Evolutionary conservation across 192 early-diverging fungal genomes (phyloP), one percentile per base, ranked within the genome.

Genomic region (Backusella morwellensis): DNA sequence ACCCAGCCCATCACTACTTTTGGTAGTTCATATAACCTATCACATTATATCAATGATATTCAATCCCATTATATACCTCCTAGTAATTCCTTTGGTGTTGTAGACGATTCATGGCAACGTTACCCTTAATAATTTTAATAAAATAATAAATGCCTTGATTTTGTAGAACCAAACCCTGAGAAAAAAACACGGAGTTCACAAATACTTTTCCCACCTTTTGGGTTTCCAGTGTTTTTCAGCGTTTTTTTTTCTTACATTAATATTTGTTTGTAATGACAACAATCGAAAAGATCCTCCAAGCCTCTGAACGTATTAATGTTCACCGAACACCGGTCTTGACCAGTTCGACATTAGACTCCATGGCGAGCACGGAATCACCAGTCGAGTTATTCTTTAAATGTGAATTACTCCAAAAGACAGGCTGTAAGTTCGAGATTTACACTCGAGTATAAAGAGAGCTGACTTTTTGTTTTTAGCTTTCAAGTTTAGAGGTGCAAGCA

Each of bases 401-500:
- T 72, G 88, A 89, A 80, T 79, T 84, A 70, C 70, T 87, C 38
- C 85, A 87, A 74, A 83, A 85, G 54, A 77, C 70, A 2, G 80
- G 81, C 19, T 76, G 77, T 85, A 70, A 74, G 83, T 79, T 41
- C 6, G 47, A n/a, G 19, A 50, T 35, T 32, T 73, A 26, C 14
- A 1, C 19, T 26, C 19, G 11, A 26, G 17, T 32, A 34, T 34
- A 21, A 44, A 44, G 42, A 19, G 29, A 15, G 41, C 3, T 78
- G 14, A 69, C n/a, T 11, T n/a, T 32, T 63, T 26, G 12, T 21
- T 66, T 69, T 23, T 29, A 74, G 88, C 89, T 6, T 90, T 90
- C 77, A 90, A 90, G 68, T 82, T 85, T 71, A 81, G 89, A 44
- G 89, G 89, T 9, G 89, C 89, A 5, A 85, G 75, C 67, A 88